These are phyloP conservation scores for Microthyrium microscopicum DNA, from an alignment of 2,329 filamentous ascomycete genomes.

Conservation along the genomic window DNA sequence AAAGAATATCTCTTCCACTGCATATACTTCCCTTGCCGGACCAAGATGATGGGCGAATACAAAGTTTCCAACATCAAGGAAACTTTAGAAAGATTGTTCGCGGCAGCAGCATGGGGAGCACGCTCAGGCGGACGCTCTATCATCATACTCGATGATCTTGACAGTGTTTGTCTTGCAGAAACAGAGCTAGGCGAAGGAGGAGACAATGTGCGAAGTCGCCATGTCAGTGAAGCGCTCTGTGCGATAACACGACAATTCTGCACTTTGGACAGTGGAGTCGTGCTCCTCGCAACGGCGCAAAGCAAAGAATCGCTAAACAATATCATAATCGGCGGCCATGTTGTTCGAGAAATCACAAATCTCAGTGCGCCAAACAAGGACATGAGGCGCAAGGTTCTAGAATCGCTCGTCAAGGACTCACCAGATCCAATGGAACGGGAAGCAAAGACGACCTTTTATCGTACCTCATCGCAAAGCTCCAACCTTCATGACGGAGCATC, in stretches of 20 bases:
- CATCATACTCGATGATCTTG: constrained; percentile 82
- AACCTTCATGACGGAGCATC: not conserved
- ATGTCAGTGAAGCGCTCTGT: constrained; percentile 79
- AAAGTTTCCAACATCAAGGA: constrained; percentile 84
- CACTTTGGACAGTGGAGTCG: constrained; percentile 59
- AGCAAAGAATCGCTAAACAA: constrained; percentile 86
- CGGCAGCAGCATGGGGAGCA: constrained; percentile 80
- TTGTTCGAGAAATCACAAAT: constrained; percentile 78
- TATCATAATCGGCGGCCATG: constrained; percentile 76
- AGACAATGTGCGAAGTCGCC: constrained; percentile 81
- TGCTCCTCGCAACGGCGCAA: constrained; percentile 79
- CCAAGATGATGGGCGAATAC: constrained; percentile 79
- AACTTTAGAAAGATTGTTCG: constrained; percentile 66
- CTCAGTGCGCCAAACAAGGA: constrained; percentile 90
- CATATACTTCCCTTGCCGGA: constrained; percentile 73
- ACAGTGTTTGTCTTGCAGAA: constrained; percentile 82
- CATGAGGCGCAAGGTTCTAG: constrained; percentile 64
- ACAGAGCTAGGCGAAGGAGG: constrained; percentile 88
- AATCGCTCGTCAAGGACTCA: constrained; percentile 51
- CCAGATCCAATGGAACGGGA: too few relatives aligned
- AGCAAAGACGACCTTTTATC: too few relatives aligned
- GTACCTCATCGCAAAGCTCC: too few relatives aligned
- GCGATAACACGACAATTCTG: constrained; percentile 75
- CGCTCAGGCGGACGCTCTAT: constrained; percentile 68
- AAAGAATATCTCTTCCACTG: constrained; percentile 62